Evolutionary conservation across 2,329 filamentous ascomycete species (phyloP).

Genomic region (Knufia petricola): DNA sequence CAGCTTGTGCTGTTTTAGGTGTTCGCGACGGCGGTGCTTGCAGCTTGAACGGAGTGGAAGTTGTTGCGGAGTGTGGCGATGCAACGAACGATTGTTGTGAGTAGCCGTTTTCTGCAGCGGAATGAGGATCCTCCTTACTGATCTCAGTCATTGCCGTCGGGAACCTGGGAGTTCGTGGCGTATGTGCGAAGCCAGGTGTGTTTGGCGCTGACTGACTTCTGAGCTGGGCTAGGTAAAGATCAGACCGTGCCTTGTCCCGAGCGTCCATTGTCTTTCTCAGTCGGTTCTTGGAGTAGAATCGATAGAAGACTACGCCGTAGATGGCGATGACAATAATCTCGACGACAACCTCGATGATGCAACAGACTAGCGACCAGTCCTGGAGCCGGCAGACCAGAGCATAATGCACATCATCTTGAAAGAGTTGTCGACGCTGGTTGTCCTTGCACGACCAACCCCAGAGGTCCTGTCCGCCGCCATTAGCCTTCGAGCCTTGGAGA

Average conservation of each 20-base stretch:
- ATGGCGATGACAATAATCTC: conserved; percentile 85
- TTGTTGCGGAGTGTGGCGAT: conserved; percentile 51
- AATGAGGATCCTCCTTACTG: conserved; percentile 6
- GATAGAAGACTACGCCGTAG: conserved; percentile 92
- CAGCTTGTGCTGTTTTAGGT: conserved; percentile 55
- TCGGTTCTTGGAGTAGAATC: conserved; percentile 91
- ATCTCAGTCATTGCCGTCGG: conserved; percentile 27
- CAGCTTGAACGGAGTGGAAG: conserved; percentile 63
- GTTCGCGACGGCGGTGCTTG: conserved; percentile 81
- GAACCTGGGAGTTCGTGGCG: conserved; percentile 43
- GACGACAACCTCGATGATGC: conserved; percentile 90
- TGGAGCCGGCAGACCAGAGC: conserved; percentile 82
- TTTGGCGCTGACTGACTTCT: conserved; percentile 83
- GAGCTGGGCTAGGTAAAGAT: conserved; percentile 82
- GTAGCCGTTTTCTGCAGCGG: conserved; percentile 8
- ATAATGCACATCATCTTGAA: conserved; percentile 74
- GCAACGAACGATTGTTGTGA: conserved; percentile 37
- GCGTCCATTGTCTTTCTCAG: conserved; percentile 95
- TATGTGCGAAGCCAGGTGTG: conserved; percentile 77
- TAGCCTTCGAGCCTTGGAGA: conserved; percentile 67
- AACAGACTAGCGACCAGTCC: conserved; percentile 94
- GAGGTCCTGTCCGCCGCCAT: conserved; percentile 70
- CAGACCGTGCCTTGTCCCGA: conserved; percentile 85
- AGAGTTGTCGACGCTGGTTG: conserved; percentile 70
- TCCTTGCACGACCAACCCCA: conserved; percentile 98